Evolutionary conservation across 371 early-diverging fungal genomes (phyloP), one percentile per base, ranked within the genome.

Genomic region (Nosema muscidifuracis): DNA sequence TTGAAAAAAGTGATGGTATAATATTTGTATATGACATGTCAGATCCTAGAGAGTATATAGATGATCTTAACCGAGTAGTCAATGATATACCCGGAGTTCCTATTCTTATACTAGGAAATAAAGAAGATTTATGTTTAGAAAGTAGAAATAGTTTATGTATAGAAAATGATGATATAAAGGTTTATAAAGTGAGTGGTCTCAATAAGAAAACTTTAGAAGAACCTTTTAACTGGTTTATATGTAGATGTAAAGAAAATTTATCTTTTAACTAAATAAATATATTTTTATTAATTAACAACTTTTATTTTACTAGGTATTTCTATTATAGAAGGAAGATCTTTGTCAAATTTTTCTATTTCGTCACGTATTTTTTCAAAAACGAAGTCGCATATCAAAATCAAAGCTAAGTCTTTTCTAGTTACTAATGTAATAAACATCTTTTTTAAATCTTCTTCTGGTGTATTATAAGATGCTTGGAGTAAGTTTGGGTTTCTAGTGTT

Each of bases 1-100:
- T 94, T 87, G 97, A 95, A 80, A 89, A 92, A 64, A 94, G 94
- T 0, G 97, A 97, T 75, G 99, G 93, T 0, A 83, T 99, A 13
- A 88, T 97, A 9, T 97, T 94, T 92, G 97, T 99, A 0, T 93
- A 96, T 18, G 99, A 99, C 81, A 88, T 88, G 64, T 44, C 83
- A 87, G 40, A 95, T 16, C n/a, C 36, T 12, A 82, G 80, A 79
- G 89, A 89, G 67, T 92, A 93, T 77, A 85, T 84, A 55, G 60
- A 77, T 24, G 93, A 94, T 79, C 78, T 95, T n/a, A 65, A 81
- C 0, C 79, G 82, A n/a, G 77, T 94, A 53, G 22, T 82, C 92
- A 47, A 85, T 87, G 74, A 92, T 91, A 78, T 51, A 16, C 36
- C 74, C 87, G 93, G 94, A 79, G 93, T 72, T n/a, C 79, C 79